phyloP scores from a whole-genome alignment of 1,284 basidiomycete genomes.

The Pseudomicrostroma phylloplanum region DNA sequence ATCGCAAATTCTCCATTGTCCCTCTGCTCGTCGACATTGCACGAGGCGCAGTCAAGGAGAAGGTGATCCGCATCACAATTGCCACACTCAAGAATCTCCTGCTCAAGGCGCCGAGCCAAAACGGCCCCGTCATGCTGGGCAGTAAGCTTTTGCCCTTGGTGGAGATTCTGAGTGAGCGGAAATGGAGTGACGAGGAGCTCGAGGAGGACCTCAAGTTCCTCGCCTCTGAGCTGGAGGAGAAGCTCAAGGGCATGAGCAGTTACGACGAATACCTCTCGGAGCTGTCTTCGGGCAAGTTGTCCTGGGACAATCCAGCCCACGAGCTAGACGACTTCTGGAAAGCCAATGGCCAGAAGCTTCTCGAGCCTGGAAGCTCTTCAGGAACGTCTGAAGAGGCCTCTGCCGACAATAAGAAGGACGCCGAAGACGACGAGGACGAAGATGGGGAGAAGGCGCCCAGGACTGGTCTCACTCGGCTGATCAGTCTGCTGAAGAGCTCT shows the following conservation, averaged over 20 bases:
- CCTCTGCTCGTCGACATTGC: constrained; percentile 79
- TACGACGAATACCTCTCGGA: constrained; percentile 95
- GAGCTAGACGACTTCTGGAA: constrained; percentile 97
- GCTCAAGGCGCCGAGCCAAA: constrained; percentile 69
- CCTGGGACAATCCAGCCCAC: constrained; percentile 84
- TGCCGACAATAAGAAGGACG: constrained; percentile 72
- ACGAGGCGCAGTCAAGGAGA: constrained; percentile 89
- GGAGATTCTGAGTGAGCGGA: constrained; percentile 73
- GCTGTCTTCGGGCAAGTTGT: constrained; percentile 77
- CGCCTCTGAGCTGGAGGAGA: constrained; percentile 69
- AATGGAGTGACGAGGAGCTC: constrained; percentile 85
- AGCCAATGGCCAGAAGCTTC: constrained; percentile 77
- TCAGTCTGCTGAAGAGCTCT: neutral
- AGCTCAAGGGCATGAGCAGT: constrained; percentile 83
- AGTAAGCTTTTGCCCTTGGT: constrained; percentile 77
- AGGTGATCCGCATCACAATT: constrained; percentile 88
- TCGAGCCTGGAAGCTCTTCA: constrained; percentile 60
- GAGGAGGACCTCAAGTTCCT: constrained; percentile 83
- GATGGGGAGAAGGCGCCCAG: neutral
- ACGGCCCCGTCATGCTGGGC: constrained; percentile 87
- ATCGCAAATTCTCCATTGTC: constrained; percentile 84
- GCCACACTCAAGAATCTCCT: constrained; percentile 82
- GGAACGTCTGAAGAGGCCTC: constrained; percentile 75
- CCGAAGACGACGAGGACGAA: constrained; percentile 17
- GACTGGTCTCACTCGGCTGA: neutral